Conservation (phyloP, 768 basidiomycete genomes). For the Hortiboletus campestris region DNA sequence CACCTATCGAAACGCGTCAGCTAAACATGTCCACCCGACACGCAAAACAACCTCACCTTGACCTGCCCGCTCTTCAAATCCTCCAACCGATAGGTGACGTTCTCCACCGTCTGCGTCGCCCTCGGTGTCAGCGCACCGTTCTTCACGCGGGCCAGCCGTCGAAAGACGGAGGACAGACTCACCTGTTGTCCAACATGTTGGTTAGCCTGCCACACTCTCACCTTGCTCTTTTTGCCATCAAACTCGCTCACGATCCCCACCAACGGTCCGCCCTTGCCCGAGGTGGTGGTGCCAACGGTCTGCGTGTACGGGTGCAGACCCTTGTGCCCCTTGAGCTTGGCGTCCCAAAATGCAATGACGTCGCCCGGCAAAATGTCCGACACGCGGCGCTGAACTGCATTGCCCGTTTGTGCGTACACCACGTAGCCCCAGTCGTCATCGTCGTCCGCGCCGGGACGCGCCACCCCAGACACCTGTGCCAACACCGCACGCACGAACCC, state of each 20-base stretch:
- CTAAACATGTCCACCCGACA: background rate
- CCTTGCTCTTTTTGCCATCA: constrained; percentile 84
- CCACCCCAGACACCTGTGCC: constrained; percentile 62
- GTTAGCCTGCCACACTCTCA: constrained; percentile 83
- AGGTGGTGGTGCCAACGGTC: constrained; percentile 38
- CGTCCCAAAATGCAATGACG: constrained; percentile 70
- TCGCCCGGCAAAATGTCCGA: constrained; percentile 89
- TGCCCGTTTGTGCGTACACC: constrained; percentile 69
- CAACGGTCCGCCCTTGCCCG: constrained; percentile 49
- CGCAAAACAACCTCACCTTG: constrained; percentile 46
- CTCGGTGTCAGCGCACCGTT: constrained; percentile 36
- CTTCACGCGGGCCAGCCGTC: constrained; percentile 28
- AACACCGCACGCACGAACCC: constrained; percentile 76
- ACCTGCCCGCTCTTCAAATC: constrained; percentile 84
- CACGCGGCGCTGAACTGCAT: constrained; percentile 63
- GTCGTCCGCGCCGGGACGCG: constrained; percentile 32
- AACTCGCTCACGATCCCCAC: constrained; percentile 79
- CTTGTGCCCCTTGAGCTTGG: constrained; percentile 77
- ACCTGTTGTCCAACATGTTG: constrained; percentile 83
- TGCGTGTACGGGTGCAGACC: constrained; percentile 73
- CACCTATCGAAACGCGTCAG: constrained; percentile 30
- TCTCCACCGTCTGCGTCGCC: constrained; percentile 58
- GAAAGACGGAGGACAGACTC: constrained; percentile 31
- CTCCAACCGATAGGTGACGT: constrained; percentile 82
- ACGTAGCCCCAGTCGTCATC: constrained; percentile 61